A percentile compares a stretch with the other conserved stretches of the same genome.
Evolutionary conservation across 129 eudicot species (phyloP).

Genomic region (Flaveria bidentis): DNA sequence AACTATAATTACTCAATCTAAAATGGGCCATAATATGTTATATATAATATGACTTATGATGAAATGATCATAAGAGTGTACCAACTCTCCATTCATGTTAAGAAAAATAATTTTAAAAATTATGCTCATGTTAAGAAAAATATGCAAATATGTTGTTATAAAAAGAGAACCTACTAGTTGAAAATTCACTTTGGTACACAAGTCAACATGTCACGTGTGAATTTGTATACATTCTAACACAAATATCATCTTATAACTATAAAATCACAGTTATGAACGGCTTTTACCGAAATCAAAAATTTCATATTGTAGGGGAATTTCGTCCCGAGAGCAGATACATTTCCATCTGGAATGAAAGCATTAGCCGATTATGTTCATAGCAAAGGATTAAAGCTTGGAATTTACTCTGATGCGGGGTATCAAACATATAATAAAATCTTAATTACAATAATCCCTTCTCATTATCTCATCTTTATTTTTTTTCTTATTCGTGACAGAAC

Average conservation of each 20-base stretch:
- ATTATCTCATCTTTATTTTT: background rate
- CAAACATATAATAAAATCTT: background rate
- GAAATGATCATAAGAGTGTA: too few relatives aligned
- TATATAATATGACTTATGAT: background rate
- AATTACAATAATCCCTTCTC: background rate
- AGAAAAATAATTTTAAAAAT: too few relatives aligned
- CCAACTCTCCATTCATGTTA: too few relatives aligned
- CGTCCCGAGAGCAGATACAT: slow-evolving; percentile 61
- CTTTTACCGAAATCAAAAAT: background rate
- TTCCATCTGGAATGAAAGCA: slow-evolving; percentile 92
- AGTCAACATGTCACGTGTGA: background rate
- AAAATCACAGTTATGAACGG: background rate
- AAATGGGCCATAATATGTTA: background rate
- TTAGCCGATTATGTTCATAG: slow-evolving; percentile 87
- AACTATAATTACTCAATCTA: background rate
- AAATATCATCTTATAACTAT: background rate
- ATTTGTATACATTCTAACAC: background rate
- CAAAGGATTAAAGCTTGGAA: slow-evolving; percentile 87
- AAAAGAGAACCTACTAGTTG: background rate
- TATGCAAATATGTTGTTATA: too few relatives aligned
- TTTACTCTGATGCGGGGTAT: slow-evolving; percentile 98
- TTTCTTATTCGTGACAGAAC: slow-evolving; percentile 37
- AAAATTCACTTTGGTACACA: background rate
- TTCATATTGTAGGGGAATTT: slow-evolving; percentile 65
- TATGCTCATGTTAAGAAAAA: too few relatives aligned